Evolutionary conservation across 345 rosid species (phyloP).

Genomic region (Gossypium longicalyx): DNA sequence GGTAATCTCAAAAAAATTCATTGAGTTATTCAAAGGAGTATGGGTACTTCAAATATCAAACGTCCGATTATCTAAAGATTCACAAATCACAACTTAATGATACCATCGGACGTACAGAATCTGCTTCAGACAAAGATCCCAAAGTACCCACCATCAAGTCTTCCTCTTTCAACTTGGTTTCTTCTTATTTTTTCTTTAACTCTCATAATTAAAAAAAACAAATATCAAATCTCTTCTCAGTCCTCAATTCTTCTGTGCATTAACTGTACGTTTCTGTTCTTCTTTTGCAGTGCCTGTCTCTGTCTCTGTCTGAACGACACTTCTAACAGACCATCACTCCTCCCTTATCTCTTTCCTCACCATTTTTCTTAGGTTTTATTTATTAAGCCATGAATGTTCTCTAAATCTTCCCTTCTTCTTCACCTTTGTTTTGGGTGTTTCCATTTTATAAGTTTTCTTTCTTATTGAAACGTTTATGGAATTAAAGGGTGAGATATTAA

Average conservation of each 20-base stretch:
- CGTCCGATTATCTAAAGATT: constrained; percentile 21
- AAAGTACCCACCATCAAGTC: constrained; percentile 1
- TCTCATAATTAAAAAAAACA: not conserved
- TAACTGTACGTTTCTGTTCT: constrained; percentile 26
- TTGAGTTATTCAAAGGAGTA: not conserved
- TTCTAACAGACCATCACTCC: constrained; percentile 13
- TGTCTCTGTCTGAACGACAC: constrained; percentile 15
- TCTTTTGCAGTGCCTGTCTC: constrained; percentile 13
- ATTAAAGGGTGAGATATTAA: constrained; percentile 39
- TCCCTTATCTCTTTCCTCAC: constrained; percentile 5
- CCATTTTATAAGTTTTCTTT: not conserved
- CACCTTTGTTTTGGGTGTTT: not conserved
- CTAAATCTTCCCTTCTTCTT: not conserved
- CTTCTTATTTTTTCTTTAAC: not conserved
- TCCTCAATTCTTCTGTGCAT: constrained; percentile 11
- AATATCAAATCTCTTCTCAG: constrained; percentile 13
- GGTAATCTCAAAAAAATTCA: not conserved
- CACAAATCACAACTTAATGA: constrained; percentile 1
- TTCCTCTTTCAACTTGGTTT: not conserved
- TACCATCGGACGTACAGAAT: constrained; percentile 37
- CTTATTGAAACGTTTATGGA: constrained; percentile 28
- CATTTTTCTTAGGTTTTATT: not conserved
- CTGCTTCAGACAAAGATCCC: constrained; percentile 26
- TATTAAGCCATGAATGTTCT: not conserved
- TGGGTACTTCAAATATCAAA: constrained; percentile 3